Base-by-base conservation (phyloP, 352 stramenopile species). In the Globisporangium spinosum region DNA sequence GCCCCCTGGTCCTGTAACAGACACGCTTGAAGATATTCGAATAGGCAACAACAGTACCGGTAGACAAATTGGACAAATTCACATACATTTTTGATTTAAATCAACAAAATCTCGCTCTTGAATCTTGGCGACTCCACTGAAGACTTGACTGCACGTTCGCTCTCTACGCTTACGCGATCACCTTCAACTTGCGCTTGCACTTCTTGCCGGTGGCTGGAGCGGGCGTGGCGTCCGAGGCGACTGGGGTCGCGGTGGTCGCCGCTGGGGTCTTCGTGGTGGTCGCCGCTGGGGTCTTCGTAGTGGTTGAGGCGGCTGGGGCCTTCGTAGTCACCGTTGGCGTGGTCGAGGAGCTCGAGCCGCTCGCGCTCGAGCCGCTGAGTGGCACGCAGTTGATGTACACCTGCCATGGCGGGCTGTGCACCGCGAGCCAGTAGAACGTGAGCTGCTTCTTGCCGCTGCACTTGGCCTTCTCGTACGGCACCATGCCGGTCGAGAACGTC, bases 361-460 rank as follows among this genome's bases (percentile, higher is more conserved):
- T 54, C 22, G 58, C 12, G 34, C 58, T 64, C 10, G 58, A n/a
- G 27, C 58, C 58, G 23, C 58, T 64, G 25, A 70, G 51, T n/a
- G 54, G 54, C 5, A 65, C 64, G 32, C 64, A 70, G 55, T 65
- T 65, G 27, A 59, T 67, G 60, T 71, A 71, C 25, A 71, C 58
- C 47, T 71, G 66, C 58, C 58, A 71, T 57, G 58, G 53, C 47
- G 47, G 55, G 10, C 38, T 63, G 53, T 71, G 66, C 20, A 58
- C 53, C 32, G 71, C 70, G n/a, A 80, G 70, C 74, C 72, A 80
- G 49, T 80, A 80, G 63, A 80, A 71, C 5, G 72, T 77, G 23
- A 80, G 58, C 17, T 70, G 69, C 1, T 45, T 78, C 58, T 80
- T 78, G 61, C 58, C 70, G 3, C 49, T 57, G 40, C 75, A 80